These are phyloP conservation scores for Claviceps spartinae DNA, from an alignment of 2,329 filamentous ascomycete genomes.

Conservation along the genomic window DNA sequence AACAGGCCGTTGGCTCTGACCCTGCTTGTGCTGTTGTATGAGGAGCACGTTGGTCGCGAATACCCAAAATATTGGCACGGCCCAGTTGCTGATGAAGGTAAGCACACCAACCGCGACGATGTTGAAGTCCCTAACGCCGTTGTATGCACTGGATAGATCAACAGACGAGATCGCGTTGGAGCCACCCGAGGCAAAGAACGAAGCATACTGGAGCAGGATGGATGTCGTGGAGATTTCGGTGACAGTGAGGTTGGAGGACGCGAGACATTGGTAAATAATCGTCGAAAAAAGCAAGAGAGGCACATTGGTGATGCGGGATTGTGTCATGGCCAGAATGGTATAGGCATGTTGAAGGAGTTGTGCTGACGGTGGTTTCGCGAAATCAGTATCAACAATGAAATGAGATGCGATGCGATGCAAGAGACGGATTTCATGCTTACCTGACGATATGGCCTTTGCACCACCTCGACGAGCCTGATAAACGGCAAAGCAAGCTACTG, in stretches of 20 bases:
- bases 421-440: slow-evolving; percentile 10
- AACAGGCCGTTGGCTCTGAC: slow-evolving; percentile 12
- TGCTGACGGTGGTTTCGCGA: slow-evolving; percentile 9
- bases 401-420: not conserved
- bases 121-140: slow-evolving; percentile 74
- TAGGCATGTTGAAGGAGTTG: slow-evolving; percentile 55
- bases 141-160: slow-evolving; percentile 89
- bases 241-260: slow-evolving; percentile 31
- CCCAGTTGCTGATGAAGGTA: slow-evolving; percentile 85
- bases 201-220: slow-evolving; percentile 64
- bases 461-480: slow-evolving; percentile 23
- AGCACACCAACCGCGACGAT: slow-evolving; percentile 67
- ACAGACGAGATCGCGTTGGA: slow-evolving; percentile 94
- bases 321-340: slow-evolving; percentile 70
- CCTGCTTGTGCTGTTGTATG: slow-evolving; percentile 22
- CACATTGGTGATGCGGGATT: slow-evolving; percentile 73
- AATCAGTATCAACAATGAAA: not conserved
- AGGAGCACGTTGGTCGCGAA: slow-evolving; percentile 50
- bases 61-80: slow-evolving; percentile 78
- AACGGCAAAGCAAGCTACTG: slow-evolving; percentile 24
- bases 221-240: slow-evolving; percentile 54
- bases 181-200: slow-evolving; percentile 83
- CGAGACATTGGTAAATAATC: slow-evolving; percentile 38
- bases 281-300: slow-evolving; percentile 71
- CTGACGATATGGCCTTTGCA: slow-evolving; percentile 14